Evolutionary conservation across 2,329 filamentous ascomycete genomes (phyloP).

Genomic region (Cercospora sesami): DNA sequence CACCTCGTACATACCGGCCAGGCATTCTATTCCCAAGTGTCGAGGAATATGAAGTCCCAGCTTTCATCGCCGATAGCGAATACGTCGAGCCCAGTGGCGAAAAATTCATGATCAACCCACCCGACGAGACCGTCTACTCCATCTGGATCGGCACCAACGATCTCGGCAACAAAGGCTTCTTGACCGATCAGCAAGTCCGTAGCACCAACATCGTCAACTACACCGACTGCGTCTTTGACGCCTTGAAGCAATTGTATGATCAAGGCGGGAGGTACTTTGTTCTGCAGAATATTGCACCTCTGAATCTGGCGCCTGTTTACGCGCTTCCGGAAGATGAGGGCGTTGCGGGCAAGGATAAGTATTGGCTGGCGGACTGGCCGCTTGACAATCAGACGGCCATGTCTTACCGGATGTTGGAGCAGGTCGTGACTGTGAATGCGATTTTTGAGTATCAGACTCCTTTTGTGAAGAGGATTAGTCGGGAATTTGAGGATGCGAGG

Average conservation of each 20-base stretch:
- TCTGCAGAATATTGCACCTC: slow-evolving; percentile 66
- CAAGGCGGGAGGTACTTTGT: slow-evolving; percentile 70
- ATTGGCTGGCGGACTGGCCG: slow-evolving; percentile 50
- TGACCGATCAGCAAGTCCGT: slow-evolving; percentile 62
- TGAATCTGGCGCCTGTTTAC: slow-evolving; percentile 69
- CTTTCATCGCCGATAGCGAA: slow-evolving; percentile 48
- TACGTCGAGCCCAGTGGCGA: slow-evolving; percentile 40
- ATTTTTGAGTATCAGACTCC: slow-evolving; percentile 55
- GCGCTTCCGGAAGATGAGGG: slow-evolving; percentile 41
- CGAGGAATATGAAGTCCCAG: slow-evolving; percentile 48
- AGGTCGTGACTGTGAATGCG: slow-evolving; percentile 53
- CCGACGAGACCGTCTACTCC: slow-evolving; percentile 67
- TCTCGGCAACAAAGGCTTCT: slow-evolving; percentile 64
- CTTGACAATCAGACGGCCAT: slow-evolving; percentile 52
- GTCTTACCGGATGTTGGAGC: slow-evolving; percentile 54
- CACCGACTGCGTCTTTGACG: slow-evolving; percentile 65
- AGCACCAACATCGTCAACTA: slow-evolving; percentile 65
- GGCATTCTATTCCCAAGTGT: slow-evolving; percentile 62
- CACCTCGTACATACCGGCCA: slow-evolving; percentile 54
- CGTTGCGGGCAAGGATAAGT: slow-evolving; percentile 47
- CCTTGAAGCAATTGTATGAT: slow-evolving; percentile 63
- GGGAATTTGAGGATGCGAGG: slow-evolving; percentile 55
- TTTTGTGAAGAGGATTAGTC: slow-evolving; percentile 45
- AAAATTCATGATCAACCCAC: slow-evolving; percentile 46
- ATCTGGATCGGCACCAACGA: slow-evolving; percentile 85